Conservation (phyloP, 1,284 basidiomycete genomes). For the Cutaneotrichosporon dermatis region DNA sequence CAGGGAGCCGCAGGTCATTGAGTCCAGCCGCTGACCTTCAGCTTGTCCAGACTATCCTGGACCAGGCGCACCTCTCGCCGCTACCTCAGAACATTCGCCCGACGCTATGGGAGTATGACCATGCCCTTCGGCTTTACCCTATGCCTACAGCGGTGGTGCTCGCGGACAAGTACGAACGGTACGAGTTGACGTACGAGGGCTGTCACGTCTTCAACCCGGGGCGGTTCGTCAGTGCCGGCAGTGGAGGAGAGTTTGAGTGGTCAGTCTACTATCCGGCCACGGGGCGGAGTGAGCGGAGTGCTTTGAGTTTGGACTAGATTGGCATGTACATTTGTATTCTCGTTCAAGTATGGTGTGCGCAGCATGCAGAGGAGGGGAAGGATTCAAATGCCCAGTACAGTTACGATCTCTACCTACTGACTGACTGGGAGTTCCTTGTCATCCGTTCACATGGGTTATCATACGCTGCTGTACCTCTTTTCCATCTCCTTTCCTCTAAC, state of each 20-base stretch:
- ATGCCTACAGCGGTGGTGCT: conserved; percentile 90
- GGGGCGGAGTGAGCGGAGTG: conserved; percentile 44
- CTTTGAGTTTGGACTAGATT: conserved; percentile 16
- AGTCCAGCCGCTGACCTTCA: conserved; percentile 39
- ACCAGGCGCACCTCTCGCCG: conserved; percentile 86
- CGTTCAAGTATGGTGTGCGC: no score
- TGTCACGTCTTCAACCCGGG: conserved; percentile 99
- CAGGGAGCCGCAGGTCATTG: no score
- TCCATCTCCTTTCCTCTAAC: no score
- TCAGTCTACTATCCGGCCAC: conserved; percentile 74
- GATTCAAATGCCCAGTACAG: no score
- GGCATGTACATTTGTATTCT: no score
- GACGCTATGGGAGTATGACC: conserved; percentile 85
- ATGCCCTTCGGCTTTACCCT: conserved; percentile 87
- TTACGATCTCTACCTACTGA: no score
- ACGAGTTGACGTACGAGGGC: conserved; percentile 93
- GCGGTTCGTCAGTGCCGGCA: conserved; percentile 65
- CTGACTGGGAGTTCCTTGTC: no score
- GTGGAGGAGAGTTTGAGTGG: conserved; percentile 60
- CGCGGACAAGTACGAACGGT: conserved; percentile 94
- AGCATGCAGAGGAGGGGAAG: no score
- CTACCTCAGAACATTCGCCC: conserved; percentile 79
- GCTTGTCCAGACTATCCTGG: conserved; percentile 89
- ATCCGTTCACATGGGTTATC: no score
- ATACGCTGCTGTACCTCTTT: no score